Base-by-base conservation (phyloP, 1,284 basidiomycete genomes). In the Ustilago lituana region DNA sequence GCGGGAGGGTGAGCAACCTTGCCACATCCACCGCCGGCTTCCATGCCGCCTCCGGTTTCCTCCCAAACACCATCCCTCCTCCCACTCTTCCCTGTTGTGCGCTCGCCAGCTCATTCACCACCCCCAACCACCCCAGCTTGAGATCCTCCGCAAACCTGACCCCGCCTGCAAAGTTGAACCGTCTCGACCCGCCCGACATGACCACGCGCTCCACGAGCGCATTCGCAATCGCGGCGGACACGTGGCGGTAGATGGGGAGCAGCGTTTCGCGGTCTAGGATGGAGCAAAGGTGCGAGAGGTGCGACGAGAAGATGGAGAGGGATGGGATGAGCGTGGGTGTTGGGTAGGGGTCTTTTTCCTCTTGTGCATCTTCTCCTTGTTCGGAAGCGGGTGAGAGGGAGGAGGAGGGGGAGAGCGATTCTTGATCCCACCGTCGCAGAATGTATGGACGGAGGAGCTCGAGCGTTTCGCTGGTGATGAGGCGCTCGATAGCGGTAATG, bases 151-250 rank as follows among this genome's bases (percentile, higher is more conserved):
- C 29, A 49, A 80, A 79, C 0, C 69, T 55, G 3, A 38, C 20
- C 0, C 53, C 65, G 2, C 68, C 72, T 2, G 36, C 31, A 1
- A 27, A 31, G 12, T 22, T 64, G 48, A 74, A 74, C 3, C 67
- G 48, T 3, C 41, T 31, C 2, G 59, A 61, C 1, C 69, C 69
- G 9, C 68, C 74, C 0, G 73, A 46, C 59, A 80, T 76, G 24
- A 81, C 47, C 2, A 81, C 67, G 2, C 74, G 51, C n/a, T 79
- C 76, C 2, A 81, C 73, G 5, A 81, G 38, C 2, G 58, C 58
- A 1, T 39, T 36, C 5, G 59, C 37, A 5, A 80, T 47, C 0
- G 52, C 26, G 0, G 29, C 3, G 0, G 76, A 54, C 14, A 80
- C 52, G 15, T 59, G 54, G 0, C 79, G 59, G 47, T 81, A 80